These are phyloP conservation scores for Pseudocercospora macadamiae DNA, from an alignment of 2,329 filamentous ascomycete genomes.

Conservation along the genomic window DNA sequence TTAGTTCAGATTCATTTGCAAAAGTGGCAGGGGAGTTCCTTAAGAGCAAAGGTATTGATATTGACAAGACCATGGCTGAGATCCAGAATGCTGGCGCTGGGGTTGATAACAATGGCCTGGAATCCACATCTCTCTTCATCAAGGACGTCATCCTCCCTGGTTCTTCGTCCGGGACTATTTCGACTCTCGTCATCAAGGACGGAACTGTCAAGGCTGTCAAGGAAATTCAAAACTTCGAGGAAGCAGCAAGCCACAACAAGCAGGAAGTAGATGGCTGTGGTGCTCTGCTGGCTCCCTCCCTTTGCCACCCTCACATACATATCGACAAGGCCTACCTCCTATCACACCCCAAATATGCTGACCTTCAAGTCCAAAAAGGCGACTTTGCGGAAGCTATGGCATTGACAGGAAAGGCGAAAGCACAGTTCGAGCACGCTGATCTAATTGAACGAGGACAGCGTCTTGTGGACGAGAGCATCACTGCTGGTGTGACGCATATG, in stretches of 20 bases:
- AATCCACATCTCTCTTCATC: neutral
- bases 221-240: neutral
- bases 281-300: constrained; percentile 55
- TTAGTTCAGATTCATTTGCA: no score
- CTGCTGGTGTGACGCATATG: constrained; percentile 68
- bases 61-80: constrained; percentile 38
- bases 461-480: constrained; percentile 66
- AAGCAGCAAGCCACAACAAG: neutral
- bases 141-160: constrained; percentile 20
- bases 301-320: constrained; percentile 75
- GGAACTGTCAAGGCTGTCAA: constrained; percentile 9
- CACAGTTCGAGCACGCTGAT: constrained; percentile 63
- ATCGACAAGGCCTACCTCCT: constrained; percentile 69
- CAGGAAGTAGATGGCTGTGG: constrained; percentile 44
- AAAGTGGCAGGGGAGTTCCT: constrained; percentile 38
- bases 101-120: neutral
- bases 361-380: constrained; percentile 63
- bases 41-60: constrained; percentile 37
- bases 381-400: constrained; percentile 68
- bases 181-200: constrained; percentile 20
- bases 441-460: constrained; percentile 66
- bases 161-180: constrained; percentile 11
- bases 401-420: constrained; percentile 63
- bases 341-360: constrained; percentile 60
- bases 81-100: constrained; percentile 27